A percentile compares a stretch with the other conserved stretches of the same genome.
These are phyloP conservation scores for Waitea zeae DNA, from an alignment of 1,284 basidiomycete genomes.

Conservation along the genomic window DNA sequence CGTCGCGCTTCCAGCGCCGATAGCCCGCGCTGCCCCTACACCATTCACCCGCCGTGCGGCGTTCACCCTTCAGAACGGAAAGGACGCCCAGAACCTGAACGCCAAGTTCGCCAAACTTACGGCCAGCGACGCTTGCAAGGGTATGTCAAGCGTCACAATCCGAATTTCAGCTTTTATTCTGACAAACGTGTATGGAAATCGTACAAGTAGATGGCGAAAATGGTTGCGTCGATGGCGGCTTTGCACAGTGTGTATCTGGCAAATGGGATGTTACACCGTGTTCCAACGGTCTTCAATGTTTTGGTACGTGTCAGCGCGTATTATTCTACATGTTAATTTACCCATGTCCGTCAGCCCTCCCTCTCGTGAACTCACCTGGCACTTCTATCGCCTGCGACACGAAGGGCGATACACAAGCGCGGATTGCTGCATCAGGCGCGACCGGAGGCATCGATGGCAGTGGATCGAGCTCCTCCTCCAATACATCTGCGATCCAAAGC, in stretches of 20 bases:
- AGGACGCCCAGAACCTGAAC: constrained; percentile 9
- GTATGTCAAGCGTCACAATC: constrained; percentile 4
- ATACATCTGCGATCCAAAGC: not conserved
- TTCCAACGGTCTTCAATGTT: too few relatives aligned
- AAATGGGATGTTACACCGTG: constrained; percentile 21
- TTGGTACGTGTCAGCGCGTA: too few relatives aligned
- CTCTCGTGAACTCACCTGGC: constrained; percentile 1
- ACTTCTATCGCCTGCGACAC: constrained; percentile 25
- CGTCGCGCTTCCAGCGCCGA: too few relatives aligned
- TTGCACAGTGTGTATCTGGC: constrained; percentile 20
- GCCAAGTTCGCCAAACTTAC: constrained; percentile 7
- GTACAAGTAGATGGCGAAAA: constrained; percentile 21
- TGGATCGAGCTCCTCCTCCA: not conserved
- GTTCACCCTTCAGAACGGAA: constrained; percentile 9
- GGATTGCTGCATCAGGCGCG: constrained; percentile 29
- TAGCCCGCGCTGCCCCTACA: not conserved
- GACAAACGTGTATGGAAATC: too few relatives aligned
- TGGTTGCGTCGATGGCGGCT: constrained; percentile 24
- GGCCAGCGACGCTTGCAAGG: not conserved
- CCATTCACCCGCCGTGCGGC: not conserved
- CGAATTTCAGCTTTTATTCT: not conserved
- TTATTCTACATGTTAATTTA: too few relatives aligned
- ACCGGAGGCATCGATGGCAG: constrained; percentile 23
- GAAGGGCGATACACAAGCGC: constrained; percentile 19
- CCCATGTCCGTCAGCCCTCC: too few relatives aligned